These are phyloP conservation scores for Letharia lupina DNA, from an alignment of 495 filamentous ascomycete species.

Conservation along the genomic window DNA sequence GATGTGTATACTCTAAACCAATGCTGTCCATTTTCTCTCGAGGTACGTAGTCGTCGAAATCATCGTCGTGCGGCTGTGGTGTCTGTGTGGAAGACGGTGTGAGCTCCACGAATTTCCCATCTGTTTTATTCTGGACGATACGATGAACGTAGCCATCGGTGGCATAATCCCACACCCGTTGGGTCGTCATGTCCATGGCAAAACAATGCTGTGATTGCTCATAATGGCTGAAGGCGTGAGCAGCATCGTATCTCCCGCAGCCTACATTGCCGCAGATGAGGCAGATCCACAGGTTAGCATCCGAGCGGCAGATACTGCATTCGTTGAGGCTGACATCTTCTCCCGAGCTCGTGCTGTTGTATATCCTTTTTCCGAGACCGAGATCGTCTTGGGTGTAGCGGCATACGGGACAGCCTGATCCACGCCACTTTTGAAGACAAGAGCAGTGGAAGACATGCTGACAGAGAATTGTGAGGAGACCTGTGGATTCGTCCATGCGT, in stretches of 20 bases:
- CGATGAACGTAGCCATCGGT: conserved; percentile 93
- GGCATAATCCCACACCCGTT: conserved; percentile 96
- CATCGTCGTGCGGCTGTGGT: conserved; percentile 25
- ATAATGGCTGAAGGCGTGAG: conserved; percentile 91
- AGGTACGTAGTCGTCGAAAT: conserved; percentile 65
- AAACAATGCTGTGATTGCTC: conserved; percentile 83
- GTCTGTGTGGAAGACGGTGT: conserved; percentile 38
- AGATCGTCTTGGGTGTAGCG: conserved; percentile 67
- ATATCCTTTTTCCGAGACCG: conserved; percentile 28
- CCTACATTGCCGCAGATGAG: conserved; percentile 90
- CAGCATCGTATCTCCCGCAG: conserved; percentile 87
- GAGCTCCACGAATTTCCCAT: conserved; percentile 83
- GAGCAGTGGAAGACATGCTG: conserved; percentile 98
- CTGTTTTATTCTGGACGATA: conserved; percentile 82
- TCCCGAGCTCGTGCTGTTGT: conserved; percentile 11
- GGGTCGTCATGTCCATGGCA: conserved; percentile 82
- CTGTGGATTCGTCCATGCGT: conserved; percentile 95
- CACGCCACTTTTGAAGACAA: conserved; percentile 93
- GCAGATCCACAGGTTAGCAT: conserved; percentile 84
- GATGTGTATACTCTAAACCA: conserved; percentile 85
- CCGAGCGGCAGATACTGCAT: conserved; percentile 67
- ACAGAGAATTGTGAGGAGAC: conserved; percentile 88
- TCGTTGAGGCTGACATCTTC: conserved; percentile 38
- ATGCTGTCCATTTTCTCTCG: conserved; percentile 88
- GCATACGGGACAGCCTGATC: conserved; percentile 88